Percentiles rank a stretch among this genome's conserved stretches.
phyloP scores from a whole-genome alignment of 768 basidiomycete species.

The Crassisporium funariophilum region DNA sequence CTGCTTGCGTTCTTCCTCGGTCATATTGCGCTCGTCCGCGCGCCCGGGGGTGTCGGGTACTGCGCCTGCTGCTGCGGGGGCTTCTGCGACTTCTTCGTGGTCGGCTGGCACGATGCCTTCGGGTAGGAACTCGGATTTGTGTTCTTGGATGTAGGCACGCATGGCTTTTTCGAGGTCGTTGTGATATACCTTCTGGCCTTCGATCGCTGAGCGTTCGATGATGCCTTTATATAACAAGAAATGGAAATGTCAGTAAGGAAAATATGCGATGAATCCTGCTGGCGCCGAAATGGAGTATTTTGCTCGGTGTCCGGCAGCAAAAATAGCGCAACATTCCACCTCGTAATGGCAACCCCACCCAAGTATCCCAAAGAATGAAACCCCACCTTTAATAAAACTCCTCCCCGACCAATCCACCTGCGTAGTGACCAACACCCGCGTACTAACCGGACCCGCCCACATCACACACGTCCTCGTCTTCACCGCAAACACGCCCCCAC shows the following conservation, averaged over 20 bases:
- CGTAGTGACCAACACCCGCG: conserved; percentile 83
- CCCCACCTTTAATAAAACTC: conserved; percentile 90
- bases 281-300: no score
- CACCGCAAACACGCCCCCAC: conserved; percentile 89
- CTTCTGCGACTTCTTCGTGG: conserved; percentile 19
- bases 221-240: conserved; percentile 59
- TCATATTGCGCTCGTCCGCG: conserved; percentile 18
- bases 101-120: conserved; percentile 68
- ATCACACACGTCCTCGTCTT: conserved; percentile 94
- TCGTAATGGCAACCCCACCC: no score
- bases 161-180: conserved; percentile 81
- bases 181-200: conserved; percentile 91
- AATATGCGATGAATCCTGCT: not conserved
- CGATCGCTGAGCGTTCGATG: conserved; percentile 88
- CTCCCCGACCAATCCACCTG: conserved; percentile 96
- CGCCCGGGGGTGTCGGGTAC: conserved; percentile 11
- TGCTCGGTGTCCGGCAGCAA: no score
- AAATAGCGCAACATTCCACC: no score
- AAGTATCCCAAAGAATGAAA: not conserved
- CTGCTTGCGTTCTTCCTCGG: conserved; percentile 48
- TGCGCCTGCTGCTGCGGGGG: conserved; percentile 9
- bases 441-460: conserved; percentile 84
- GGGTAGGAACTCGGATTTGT: conserved; percentile 87
- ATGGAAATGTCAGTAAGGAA: not conserved
- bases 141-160: conserved; percentile 85